Conservation (phyloP, 768 basidiomycete genomes). For the Phaeotremella fagi region DNA sequence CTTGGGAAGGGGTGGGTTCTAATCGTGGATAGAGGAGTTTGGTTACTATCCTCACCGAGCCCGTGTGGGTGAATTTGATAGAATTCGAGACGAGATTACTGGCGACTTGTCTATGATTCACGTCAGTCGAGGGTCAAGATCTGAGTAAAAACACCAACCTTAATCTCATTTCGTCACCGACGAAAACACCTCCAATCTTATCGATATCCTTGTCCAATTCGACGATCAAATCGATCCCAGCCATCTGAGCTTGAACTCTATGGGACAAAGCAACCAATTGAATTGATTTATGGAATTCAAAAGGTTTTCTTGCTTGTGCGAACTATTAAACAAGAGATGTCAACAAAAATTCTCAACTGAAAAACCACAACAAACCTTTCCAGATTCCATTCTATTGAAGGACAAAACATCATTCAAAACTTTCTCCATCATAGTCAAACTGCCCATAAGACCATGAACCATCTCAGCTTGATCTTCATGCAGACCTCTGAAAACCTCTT, state of each 20-base stretch:
- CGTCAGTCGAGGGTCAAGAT: no score
- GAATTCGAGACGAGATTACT: slow-evolving; percentile 69
- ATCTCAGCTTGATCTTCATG: slow-evolving; percentile 70
- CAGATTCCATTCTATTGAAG: slow-evolving; percentile 47
- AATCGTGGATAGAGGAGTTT: slow-evolving; percentile 49
- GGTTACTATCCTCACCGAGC: slow-evolving; percentile 62
- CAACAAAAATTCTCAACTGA: no score
- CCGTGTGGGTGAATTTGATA: slow-evolving; percentile 50
- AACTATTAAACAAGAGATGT: no score
- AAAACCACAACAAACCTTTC: slow-evolving; percentile 31
- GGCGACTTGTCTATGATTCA: slow-evolving; percentile 56
- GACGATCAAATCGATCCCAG: slow-evolving; percentile 59
- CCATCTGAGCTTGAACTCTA: slow-evolving; percentile 43
- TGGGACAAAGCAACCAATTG: slow-evolving; percentile 50
- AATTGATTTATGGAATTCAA: slow-evolving; percentile 52
- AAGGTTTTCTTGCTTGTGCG: slow-evolving; percentile 52
- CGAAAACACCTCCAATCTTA: slow-evolving; percentile 53
- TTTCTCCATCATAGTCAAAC: slow-evolving; percentile 47
- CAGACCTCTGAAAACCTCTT: slow-evolving; percentile 59
- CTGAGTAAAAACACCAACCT: no score
- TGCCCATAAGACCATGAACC: slow-evolving; percentile 63
- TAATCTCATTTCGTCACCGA: slow-evolving; percentile 76
- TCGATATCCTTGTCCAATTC: slow-evolving; percentile 59
- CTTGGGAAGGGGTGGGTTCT: slow-evolving; percentile 45
- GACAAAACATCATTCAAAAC: slow-evolving; percentile 49